phyloP scores from a whole-genome alignment of 768 basidiomycete genomes.

The Lactifluus echinatus region DNA sequence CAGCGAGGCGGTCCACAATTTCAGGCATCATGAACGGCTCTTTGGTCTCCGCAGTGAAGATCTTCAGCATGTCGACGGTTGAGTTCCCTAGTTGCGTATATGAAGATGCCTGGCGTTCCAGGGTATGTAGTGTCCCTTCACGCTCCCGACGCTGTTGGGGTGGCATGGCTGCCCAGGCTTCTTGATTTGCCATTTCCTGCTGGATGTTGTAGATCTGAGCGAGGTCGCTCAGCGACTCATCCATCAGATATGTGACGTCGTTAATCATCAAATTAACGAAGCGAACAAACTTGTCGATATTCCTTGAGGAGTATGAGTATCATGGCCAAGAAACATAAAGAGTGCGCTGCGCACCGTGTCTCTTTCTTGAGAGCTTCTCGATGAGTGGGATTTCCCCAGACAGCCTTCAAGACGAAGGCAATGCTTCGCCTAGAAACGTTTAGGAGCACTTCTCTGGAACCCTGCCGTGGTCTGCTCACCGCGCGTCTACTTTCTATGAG shows the following conservation, averaged over 20 bases:
- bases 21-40: conserved; percentile 93
- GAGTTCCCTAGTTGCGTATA: conserved; percentile 83
- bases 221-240: conserved; percentile 87
- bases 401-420: conserved; percentile 73
- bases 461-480: conserved; percentile 27
- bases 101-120: conserved; percentile 78
- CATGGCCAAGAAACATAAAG: neutral
- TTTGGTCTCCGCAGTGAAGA: conserved; percentile 88
- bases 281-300: conserved; percentile 87
- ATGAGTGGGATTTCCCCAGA: conserved; percentile 89
- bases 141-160: conserved; percentile 75
- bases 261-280: conserved; percentile 99
- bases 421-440: conserved; percentile 63
- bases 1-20: conserved; percentile 90
- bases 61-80: conserved; percentile 83
- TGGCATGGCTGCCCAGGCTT: conserved; percentile 58
- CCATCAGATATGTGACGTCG: conserved; percentile 96
- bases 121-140: conserved; percentile 62
- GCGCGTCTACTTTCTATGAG: conserved; percentile 37
- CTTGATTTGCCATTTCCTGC: conserved; percentile 70
- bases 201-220: conserved; percentile 84
- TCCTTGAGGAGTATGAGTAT: conserved; percentile 34
- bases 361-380: conserved; percentile 78
- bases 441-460: neutral
- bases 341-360: conserved; percentile 46